phyloP scores from a whole-genome alignment of 2,329 filamentous ascomycete genomes.

The Talaromyces sp. region DNA sequence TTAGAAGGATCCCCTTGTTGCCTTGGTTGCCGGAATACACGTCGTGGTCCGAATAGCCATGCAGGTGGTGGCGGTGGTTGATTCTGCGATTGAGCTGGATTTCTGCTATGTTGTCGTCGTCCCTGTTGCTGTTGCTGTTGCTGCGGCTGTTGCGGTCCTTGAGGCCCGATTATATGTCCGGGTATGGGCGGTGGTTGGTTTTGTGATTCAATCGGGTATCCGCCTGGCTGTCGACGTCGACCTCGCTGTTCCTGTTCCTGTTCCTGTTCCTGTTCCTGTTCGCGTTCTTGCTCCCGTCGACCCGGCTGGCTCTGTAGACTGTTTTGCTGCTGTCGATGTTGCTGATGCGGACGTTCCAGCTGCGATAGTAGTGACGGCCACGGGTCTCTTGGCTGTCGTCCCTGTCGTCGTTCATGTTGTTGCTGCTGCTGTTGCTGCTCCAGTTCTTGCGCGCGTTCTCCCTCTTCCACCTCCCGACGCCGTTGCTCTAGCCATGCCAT shows the following conservation, averaged over 20 bases:
- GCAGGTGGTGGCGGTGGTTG: background rate
- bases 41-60: background rate
- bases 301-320: background rate
- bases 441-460: too few species aligned
- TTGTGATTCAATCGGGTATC: background rate
- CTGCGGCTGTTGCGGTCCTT: background rate
- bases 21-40: background rate
- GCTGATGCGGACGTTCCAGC: background rate
- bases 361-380: background rate
- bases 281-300: background rate
- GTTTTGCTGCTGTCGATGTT: background rate
- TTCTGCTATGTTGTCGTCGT: background rate
- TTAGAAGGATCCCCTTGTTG: background rate
- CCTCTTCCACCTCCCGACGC: too few species aligned
- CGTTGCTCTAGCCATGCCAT: too few species aligned
- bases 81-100: background rate
- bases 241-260: background rate
- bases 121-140: slow-evolving; percentile 2
- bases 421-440: background rate
- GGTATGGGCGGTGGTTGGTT: background rate
- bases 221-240: background rate
- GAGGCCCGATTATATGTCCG: background rate
- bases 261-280: background rate
- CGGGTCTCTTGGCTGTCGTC: background rate
- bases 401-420: background rate